Conservation (phyloP, 495 filamentous ascomycete species). For the Hapsidospora chrysogenum region DNA sequence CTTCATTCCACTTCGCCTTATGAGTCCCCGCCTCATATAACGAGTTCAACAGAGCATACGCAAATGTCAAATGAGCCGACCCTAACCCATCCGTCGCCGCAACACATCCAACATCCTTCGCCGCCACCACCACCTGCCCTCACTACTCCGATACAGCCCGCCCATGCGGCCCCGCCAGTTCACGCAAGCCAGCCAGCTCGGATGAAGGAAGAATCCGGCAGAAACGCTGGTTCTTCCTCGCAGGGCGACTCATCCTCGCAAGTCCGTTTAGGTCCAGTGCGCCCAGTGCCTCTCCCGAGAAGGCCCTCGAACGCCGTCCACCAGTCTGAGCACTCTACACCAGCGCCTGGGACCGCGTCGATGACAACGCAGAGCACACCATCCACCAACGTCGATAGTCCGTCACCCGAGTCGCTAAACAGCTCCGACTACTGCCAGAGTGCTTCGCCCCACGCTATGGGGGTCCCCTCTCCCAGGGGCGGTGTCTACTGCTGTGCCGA, state of each 20-base stretch:
- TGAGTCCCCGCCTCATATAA: too few relatives aligned
- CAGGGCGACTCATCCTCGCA: background rate
- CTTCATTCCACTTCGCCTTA: background rate
- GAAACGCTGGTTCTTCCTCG: too few relatives aligned
- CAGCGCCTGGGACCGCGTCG: background rate
- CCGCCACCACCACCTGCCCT: background rate
- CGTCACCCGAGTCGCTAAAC: constrained; percentile 3
- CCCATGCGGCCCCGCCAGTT: too few relatives aligned
- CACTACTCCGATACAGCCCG: background rate
- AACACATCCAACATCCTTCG: background rate
- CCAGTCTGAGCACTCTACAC: background rate
- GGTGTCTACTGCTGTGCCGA: constrained; percentile 17
- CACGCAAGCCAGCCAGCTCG: too few relatives aligned
- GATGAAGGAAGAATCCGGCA: too few relatives aligned
- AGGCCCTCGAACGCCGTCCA: background rate
- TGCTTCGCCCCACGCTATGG: constrained; percentile 7
- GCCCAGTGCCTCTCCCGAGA: background rate
- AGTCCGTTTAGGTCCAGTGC: too few relatives aligned
- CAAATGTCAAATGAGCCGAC: background rate
- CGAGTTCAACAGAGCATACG: background rate
- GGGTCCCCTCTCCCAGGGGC: constrained; percentile 10
- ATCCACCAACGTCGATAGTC: constrained; percentile 2
- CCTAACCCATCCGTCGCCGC: background rate
- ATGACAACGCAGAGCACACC: constrained; percentile 5
- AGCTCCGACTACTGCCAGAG: constrained; percentile 2